Percentiles rank a stretch among this genome's conserved stretches.
These are phyloP conservation scores for Talaromyces sp. DNA, from an alignment of 2,329 filamentous ascomycete species.

Conservation along the genomic window DNA sequence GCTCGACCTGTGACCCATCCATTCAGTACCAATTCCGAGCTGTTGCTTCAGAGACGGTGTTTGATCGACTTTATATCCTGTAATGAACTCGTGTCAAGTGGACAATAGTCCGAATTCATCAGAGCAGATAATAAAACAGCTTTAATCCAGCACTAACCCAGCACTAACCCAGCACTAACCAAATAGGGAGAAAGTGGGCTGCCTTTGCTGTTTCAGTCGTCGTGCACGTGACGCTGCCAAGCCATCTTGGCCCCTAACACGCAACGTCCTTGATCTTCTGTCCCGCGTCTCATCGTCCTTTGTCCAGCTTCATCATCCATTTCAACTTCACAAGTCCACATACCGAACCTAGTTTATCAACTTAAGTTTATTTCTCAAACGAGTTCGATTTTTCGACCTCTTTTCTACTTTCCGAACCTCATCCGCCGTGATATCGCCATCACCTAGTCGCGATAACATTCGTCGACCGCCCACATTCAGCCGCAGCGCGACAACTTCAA, in stretches of 20 bases:
- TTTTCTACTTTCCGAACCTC: background rate
- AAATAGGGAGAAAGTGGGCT: background rate
- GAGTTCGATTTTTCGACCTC: background rate
- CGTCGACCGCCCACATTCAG: background rate
- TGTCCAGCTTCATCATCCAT: background rate
- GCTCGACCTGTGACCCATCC: background rate
- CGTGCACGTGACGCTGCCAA: background rate
- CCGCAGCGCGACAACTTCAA: conserved; percentile 3
- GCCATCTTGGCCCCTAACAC: background rate
- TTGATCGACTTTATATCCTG: background rate
- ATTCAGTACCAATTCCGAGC: background rate
- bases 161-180: background rate
- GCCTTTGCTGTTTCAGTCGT: background rate
- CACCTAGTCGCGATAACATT: background rate
- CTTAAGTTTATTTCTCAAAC: background rate
- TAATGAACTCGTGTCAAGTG: background rate
- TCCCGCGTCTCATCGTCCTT: background rate
- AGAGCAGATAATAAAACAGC: background rate
- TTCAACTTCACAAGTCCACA: background rate
- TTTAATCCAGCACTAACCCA: background rate
- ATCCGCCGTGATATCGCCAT: background rate
- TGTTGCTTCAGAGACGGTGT: background rate
- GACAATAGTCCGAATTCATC: background rate
- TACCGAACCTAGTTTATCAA: background rate
- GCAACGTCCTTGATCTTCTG: background rate